A percentile compares a stretch with the other conserved stretches of the same genome.
Evolutionary conservation across 2,329 filamentous ascomycete species (phyloP).

Genomic region (Fusarium sp.): DNA sequence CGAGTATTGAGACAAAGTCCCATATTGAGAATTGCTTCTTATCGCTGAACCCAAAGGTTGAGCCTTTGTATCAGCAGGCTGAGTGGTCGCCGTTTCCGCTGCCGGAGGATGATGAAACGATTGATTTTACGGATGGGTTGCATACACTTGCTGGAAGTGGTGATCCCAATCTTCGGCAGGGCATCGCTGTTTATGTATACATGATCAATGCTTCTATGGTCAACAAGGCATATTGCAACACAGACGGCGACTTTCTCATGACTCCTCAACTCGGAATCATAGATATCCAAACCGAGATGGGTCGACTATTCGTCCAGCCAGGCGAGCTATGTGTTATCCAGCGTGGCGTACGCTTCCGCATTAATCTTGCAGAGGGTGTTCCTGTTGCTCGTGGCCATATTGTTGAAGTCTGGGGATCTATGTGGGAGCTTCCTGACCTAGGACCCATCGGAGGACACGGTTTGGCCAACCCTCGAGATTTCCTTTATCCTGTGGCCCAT

Average conservation of each 20-base stretch:
- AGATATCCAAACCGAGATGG: slow-evolving; percentile 15
- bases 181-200: slow-evolving; percentile 10
- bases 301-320: background rate
- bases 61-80: slow-evolving; percentile 3
- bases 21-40: slow-evolving; percentile 22
- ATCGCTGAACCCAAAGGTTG: slow-evolving; percentile 3
- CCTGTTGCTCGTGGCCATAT: slow-evolving; percentile 1
- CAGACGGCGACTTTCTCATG: slow-evolving; percentile 21
- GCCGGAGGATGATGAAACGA: background rate
- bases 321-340: slow-evolving; percentile 7
- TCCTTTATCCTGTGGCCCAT: slow-evolving; percentile 5
- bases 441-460: slow-evolving; percentile 14
- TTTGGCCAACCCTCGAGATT: slow-evolving; percentile 9
- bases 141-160: slow-evolving; percentile 20
- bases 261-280: slow-evolving; percentile 6
- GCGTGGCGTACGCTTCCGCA: background rate
- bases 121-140: slow-evolving; percentile 16
- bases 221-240: slow-evolving; percentile 15
- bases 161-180: slow-evolving; percentile 1
- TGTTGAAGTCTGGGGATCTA: slow-evolving; percentile 12
- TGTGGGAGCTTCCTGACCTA: slow-evolving; percentile 6
- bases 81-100: slow-evolving; percentile 23
- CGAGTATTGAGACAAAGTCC: background rate
- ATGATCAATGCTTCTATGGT: slow-evolving; percentile 11
- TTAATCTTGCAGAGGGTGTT: background rate